Evolutionary conservation across 2,329 filamentous ascomycete species (phyloP).

Genomic region (Cercospora sp.): DNA sequence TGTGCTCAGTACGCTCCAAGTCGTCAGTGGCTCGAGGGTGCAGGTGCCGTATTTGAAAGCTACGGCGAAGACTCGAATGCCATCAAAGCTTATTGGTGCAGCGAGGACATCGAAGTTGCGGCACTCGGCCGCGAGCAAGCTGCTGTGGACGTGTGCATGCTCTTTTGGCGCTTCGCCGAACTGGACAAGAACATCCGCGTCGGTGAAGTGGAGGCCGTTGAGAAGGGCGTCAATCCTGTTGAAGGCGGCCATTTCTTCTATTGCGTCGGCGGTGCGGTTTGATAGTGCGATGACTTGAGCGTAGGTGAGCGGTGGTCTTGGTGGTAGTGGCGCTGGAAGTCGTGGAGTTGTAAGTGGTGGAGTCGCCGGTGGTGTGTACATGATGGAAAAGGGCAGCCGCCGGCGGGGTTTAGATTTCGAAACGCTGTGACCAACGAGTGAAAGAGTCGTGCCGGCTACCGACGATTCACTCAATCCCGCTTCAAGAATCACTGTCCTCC

Average conservation of each 20-base stretch:
- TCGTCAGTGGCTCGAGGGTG: background rate
- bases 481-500: background rate
- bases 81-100: background rate
- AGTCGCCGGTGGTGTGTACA: background rate
- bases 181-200: background rate
- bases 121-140: background rate
- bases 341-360: background rate
- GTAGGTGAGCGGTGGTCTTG: background rate
- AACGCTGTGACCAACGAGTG: background rate
- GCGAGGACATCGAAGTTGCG: background rate
- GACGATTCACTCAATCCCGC: background rate
- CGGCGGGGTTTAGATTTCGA: background rate
- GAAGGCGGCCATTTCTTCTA: background rate
- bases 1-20: background rate
- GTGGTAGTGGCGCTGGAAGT: no score
- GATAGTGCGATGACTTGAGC: background rate
- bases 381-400: background rate
- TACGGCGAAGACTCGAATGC: slow-evolving; percentile 1
- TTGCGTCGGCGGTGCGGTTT: background rate
- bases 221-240: background rate
- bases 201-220: background rate
- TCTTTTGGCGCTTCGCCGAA: background rate
- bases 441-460: background rate
- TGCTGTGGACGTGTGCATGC: background rate
- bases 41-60: background rate